Evolutionary conservation across 768 basidiomycete species (phyloP), one percentile per base, ranked within the genome.

Genomic region (Collybiopsis luxurians): DNA sequence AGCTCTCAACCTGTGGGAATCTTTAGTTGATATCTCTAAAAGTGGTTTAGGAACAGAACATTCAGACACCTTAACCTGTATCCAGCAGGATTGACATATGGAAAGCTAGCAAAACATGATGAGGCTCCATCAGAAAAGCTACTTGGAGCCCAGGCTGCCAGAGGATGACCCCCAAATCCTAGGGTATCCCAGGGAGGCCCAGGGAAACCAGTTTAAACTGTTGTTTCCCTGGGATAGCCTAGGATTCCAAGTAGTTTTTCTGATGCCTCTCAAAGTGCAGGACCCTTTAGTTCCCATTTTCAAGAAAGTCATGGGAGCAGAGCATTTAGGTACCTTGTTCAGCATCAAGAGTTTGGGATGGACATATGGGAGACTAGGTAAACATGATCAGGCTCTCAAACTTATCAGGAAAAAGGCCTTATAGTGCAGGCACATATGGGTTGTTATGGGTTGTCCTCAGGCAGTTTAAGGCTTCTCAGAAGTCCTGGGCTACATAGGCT

Each of bases 361-460:
- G n/a, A n/a, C n/a, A n/a, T 59, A 55, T 42, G 17, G 12, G 13
- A 15, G 23, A 6, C 24, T 55, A n/a, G 58, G 53, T 1, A 21
- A 45, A 23, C 23, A 38, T n/a, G 17, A 4, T 12, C 53, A 45
- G 19, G 58, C 58, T 3, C 24, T 19, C 10, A 38, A 31, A 12
- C 19, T 59, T n/a, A n/a, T n/a, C n/a, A n/a, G n/a, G n/a, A n/a
- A n/a, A n/a, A n/a, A n/a, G n/a, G n/a, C n/a, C n/a, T n/a, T n/a
- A n/a, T n/a, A n/a, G n/a, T n/a, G n/a, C n/a, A n/a, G n/a, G n/a
- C n/a, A n/a, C n/a, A n/a, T n/a, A n/a, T n/a, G n/a, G n/a, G n/a
- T n/a, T n/a, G n/a, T 17, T 59, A 27, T 9, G 46, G 42, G 30
- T 5, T 13, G 13, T 13, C 27, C 51, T 63, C 65, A 53, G 77